phyloP scores from a whole-genome alignment of 225 moss, liverwort and hornwort genomes.

The Lunularia cruciata region DNA sequence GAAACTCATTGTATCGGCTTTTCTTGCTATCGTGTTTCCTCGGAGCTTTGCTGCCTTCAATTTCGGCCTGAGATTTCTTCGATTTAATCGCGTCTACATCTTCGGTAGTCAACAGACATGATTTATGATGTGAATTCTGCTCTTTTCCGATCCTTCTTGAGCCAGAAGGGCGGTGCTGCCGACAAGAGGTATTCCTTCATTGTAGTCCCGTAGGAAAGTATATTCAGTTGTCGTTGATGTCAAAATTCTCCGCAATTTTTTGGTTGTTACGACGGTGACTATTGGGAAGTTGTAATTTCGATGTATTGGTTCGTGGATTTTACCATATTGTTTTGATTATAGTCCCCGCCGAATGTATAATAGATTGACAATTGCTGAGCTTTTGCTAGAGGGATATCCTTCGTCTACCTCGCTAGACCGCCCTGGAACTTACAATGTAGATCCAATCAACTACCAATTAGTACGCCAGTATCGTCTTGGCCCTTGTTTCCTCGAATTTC shows the following conservation, averaged over 20 bases:
- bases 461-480: too few relatives aligned
- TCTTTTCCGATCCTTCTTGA: constrained; percentile 83
- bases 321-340: neutral
- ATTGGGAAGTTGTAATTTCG: neutral
- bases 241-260: neutral
- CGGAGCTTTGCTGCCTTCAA: too few relatives aligned
- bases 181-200: constrained; percentile 55
- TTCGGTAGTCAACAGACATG: constrained; percentile 36
- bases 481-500: too few relatives aligned
- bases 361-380: too few relatives aligned
- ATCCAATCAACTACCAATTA: too few relatives aligned
- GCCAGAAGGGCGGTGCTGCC: constrained; percentile 79
- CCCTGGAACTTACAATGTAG: too few relatives aligned
- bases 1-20: too few relatives aligned
- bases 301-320: neutral
- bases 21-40: too few relatives aligned
- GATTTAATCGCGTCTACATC: too few relatives aligned
- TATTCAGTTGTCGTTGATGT: neutral
- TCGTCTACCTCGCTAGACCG: too few relatives aligned
- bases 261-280: neutral
- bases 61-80: too few relatives aligned
- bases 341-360: neutral
- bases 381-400: too few relatives aligned
- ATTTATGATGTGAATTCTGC: constrained; percentile 87
- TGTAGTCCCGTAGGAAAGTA: neutral